Conservation (phyloP, 2,329 filamentous ascomycete genomes). For the Fusarium nematophilum region DNA sequence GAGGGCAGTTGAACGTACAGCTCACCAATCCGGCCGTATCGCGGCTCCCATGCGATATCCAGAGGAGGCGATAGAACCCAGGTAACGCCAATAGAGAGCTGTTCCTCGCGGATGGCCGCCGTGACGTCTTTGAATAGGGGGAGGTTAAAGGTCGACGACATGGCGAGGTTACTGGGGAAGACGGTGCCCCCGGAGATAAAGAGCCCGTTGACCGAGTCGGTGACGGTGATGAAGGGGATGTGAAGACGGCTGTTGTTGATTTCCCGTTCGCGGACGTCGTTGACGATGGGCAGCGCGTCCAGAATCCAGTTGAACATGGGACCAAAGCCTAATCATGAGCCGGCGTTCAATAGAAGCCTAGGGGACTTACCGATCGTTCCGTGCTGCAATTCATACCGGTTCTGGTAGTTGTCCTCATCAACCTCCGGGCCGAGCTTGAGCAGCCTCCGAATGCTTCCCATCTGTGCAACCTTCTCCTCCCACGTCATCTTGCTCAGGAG, state of each 20-base stretch:
- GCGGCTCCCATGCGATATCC: slow-evolving; percentile 48
- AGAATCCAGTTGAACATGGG: slow-evolving; percentile 44
- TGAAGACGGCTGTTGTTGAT: slow-evolving; percentile 28
- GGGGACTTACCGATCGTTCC: slow-evolving; percentile 31
- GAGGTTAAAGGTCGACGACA: slow-evolving; percentile 47
- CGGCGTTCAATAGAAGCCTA: neutral
- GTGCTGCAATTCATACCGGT: slow-evolving; percentile 26
- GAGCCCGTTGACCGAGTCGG: slow-evolving; percentile 45
- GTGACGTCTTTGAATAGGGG: slow-evolving; percentile 44
- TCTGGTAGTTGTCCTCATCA: slow-evolving; percentile 32
- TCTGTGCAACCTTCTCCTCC: slow-evolving; percentile 36
- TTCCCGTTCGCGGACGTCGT: slow-evolving; percentile 34
- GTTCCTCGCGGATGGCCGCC: slow-evolving; percentile 46
- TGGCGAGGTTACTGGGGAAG: slow-evolving; percentile 46
- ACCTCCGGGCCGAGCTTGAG: slow-evolving; percentile 18
- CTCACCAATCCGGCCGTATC: slow-evolving; percentile 39
- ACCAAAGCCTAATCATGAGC: slow-evolving; percentile 39
- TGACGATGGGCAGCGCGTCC: slow-evolving; percentile 43
- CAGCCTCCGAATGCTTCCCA: slow-evolving; percentile 32
- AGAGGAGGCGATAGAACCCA: slow-evolving; percentile 50
- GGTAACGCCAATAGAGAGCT: slow-evolving; percentile 45
- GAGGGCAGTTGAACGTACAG: slow-evolving; percentile 16
- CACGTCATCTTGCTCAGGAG: slow-evolving; percentile 33
- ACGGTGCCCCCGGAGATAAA: slow-evolving; percentile 46
- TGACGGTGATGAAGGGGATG: slow-evolving; percentile 34